phyloP scores from a whole-genome alignment of 306 rosid genomes.

The Calophaca sinica region DNA sequence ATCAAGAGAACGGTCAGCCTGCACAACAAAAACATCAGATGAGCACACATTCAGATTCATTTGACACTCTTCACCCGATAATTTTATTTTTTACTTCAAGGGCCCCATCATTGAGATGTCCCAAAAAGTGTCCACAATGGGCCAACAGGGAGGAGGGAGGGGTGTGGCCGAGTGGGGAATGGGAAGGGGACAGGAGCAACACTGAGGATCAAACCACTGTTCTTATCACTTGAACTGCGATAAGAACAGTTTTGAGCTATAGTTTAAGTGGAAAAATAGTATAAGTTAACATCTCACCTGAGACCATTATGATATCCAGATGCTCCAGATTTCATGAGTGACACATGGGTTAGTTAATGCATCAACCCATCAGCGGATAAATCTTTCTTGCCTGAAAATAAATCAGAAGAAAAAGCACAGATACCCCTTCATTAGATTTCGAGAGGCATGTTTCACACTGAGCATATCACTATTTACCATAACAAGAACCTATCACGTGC shows the following conservation, averaged over 20 bases:
- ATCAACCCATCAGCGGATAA: conserved; percentile 65
- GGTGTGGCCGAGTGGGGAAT: not conserved
- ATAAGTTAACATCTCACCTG: conserved; percentile 57
- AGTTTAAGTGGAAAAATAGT: not conserved
- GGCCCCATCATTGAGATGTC: not conserved
- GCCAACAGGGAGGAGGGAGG: not conserved
- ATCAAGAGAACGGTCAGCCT: conserved; percentile 81
- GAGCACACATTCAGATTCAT: conserved; percentile 34
- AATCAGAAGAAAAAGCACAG: not conserved
- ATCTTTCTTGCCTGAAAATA: conserved; percentile 78
- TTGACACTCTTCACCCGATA: not conserved
- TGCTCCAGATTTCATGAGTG: conserved; percentile 85
- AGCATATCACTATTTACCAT: not conserved
- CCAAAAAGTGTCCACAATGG: not conserved
- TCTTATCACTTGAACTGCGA: not conserved
- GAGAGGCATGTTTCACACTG: not conserved
- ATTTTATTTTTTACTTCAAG: not conserved
- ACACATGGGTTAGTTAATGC: conserved; percentile 74
- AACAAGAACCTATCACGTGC: conserved; percentile 71
- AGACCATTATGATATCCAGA: conserved; percentile 86
- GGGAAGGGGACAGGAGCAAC: not conserved
- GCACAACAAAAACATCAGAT: conserved; percentile 42
- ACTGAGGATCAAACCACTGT: not conserved
- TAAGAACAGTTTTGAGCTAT: not conserved
- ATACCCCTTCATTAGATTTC: not conserved